Percentiles rank a stretch among this genome's conserved stretches.
These are phyloP conservation scores for Gardenia jasminoides DNA, from an alignment of 257 asterid genomes.

Conservation along the genomic window DNA sequence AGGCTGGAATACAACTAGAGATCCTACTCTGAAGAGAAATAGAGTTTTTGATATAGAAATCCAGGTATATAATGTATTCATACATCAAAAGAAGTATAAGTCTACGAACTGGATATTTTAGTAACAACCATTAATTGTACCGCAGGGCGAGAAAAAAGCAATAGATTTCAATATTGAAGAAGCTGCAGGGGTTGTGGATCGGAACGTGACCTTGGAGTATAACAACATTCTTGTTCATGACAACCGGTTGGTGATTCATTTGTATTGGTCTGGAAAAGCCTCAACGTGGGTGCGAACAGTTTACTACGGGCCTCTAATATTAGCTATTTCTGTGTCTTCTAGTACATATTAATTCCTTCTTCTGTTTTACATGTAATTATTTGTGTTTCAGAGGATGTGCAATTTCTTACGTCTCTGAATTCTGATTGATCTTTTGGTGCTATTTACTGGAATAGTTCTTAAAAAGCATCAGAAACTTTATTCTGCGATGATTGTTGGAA, in stretches of 20 bases:
- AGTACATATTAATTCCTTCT: slow-evolving; percentile 8
- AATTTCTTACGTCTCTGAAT: too few relatives aligned
- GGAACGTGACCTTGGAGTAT: not conserved
- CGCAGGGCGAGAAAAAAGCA: not conserved
- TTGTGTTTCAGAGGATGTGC: too few relatives aligned
- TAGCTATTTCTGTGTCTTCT: slow-evolving; percentile 28
- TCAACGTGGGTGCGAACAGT: not conserved
- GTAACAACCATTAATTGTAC: not conserved
- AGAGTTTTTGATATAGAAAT: slow-evolving; percentile 28
- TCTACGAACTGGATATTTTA: too few relatives aligned
- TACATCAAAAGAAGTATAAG: not conserved
- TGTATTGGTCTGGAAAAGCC: slow-evolving; percentile 33
- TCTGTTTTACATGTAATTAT: too few relatives aligned
- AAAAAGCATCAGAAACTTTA: too few relatives aligned
- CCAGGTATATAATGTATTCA: slow-evolving; percentile 17
- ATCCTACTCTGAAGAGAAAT: not conserved
- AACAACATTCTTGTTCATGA: not conserved
- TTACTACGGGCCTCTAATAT: slow-evolving; percentile 23
- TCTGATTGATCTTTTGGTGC: too few relatives aligned
- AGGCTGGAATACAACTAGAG: not conserved
- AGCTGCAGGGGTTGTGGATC: slow-evolving; percentile 4
- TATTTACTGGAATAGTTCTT: too few relatives aligned
- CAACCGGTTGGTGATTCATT: slow-evolving; percentile 22
- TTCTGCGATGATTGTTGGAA: too few relatives aligned
- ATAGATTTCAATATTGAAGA: slow-evolving; percentile 22